These are phyloP conservation scores for Pleodorina starrii DNA, from an alignment of 139 green algal genomes.

Conservation along the genomic window DNA sequence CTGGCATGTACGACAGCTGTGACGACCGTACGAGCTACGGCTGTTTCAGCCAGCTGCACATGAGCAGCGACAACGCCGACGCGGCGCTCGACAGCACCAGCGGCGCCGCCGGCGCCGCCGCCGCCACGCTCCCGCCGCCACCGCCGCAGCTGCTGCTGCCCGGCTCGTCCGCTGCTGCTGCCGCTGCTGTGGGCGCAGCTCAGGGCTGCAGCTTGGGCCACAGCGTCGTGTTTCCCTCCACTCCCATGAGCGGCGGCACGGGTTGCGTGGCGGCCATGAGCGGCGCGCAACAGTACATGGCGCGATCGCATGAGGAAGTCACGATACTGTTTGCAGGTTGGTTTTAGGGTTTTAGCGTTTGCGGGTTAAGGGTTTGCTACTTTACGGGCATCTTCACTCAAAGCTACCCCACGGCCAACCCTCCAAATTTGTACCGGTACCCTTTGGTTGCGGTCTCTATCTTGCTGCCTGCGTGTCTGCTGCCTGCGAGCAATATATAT, in stretches of 20 bases:
- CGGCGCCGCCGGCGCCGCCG: background rate
- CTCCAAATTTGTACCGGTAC: too few relatives aligned
- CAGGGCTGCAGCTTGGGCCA: background rate
- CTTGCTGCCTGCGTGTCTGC: too few relatives aligned
- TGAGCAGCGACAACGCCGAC: background rate
- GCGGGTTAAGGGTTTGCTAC: too few relatives aligned
- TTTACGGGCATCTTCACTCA: too few relatives aligned
- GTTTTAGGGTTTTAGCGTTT: too few relatives aligned
- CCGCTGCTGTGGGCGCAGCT: background rate
- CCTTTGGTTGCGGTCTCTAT: too few relatives aligned
- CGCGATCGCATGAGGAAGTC: conserved; percentile 24
- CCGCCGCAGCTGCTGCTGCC: background rate
- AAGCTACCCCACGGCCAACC: too few relatives aligned
- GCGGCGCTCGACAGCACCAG: background rate
- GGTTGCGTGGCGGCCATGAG: background rate
- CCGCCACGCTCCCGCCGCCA: background rate
- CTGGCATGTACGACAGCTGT: background rate
- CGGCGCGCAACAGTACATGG: conserved; percentile 45
- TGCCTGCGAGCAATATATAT: too few relatives aligned
- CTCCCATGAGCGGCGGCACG: background rate
- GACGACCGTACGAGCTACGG: conserved; percentile 8
- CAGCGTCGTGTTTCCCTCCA: background rate
- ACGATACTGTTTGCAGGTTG: conserved; percentile 48
- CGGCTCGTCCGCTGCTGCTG: background rate
- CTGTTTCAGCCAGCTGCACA: conserved; percentile 12